These are phyloP conservation scores for Cornus kousa DNA, from an alignment of 148 eudicot species.

Conservation along the genomic window DNA sequence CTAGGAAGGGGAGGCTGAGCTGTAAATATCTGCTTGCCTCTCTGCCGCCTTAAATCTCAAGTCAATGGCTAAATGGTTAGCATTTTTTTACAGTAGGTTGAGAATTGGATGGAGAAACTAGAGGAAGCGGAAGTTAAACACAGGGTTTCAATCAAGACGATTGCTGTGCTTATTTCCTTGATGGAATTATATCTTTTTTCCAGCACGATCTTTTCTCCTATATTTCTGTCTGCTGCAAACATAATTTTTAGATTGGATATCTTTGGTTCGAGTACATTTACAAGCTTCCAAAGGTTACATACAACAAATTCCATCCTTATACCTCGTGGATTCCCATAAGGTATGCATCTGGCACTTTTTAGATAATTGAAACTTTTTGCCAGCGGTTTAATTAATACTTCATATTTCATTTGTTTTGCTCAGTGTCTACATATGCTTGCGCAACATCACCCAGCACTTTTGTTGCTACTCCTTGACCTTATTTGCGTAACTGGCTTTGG, in stretches of 20 bases:
- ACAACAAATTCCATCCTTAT: slow-evolving; percentile 90
- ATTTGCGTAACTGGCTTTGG: slow-evolving; percentile 72
- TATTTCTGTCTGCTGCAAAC: background rate
- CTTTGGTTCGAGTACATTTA: slow-evolving; percentile 81
- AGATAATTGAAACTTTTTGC: background rate
- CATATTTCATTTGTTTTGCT: slow-evolving; percentile 12
- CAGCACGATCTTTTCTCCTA: slow-evolving; percentile 4
- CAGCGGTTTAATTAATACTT: background rate
- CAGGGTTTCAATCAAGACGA: slow-evolving; percentile 56
- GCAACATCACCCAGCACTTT: slow-evolving; percentile 79
- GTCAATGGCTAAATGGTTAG: slow-evolving; percentile 4
- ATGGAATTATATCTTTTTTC: slow-evolving; percentile 37
- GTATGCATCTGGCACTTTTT: slow-evolving; percentile 28
- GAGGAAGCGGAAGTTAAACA: slow-evolving; percentile 76
- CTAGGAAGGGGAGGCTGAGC: background rate
- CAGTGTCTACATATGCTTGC: slow-evolving; percentile 90
- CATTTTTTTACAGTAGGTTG: slow-evolving; percentile 53
- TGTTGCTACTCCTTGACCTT: slow-evolving; percentile 82
- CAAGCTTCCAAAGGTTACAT: slow-evolving; percentile 83
- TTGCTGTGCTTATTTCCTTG: slow-evolving; percentile 46
- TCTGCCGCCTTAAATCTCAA: background rate
- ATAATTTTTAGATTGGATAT: slow-evolving; percentile 67
- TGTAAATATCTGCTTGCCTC: background rate
- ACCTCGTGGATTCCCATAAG: slow-evolving; percentile 99
- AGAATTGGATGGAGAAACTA: slow-evolving; percentile 95